phyloP scores from a whole-genome alignment of 495 filamentous ascomycete genomes.

The Penicillium steckii region DNA sequence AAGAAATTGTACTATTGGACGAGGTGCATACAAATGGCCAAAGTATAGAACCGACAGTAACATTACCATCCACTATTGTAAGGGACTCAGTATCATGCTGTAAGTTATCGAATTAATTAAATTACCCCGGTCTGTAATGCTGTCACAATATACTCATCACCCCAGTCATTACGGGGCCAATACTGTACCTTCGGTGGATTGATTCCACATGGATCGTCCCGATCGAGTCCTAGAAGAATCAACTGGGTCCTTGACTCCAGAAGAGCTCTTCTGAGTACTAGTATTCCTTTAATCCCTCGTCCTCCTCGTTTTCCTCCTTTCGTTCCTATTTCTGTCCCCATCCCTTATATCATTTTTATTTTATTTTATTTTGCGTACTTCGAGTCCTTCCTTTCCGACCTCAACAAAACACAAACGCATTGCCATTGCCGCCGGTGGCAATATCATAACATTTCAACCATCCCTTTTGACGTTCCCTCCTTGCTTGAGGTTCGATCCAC shows the following conservation, averaged over 20 bases:
- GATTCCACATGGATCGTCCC: conserved; percentile 27
- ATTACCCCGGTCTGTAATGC: neutral
- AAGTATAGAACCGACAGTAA: no score
- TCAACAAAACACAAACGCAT: no score
- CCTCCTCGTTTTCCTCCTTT: conserved; percentile 21
- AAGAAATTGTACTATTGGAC: neutral
- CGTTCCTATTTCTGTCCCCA: conserved; percentile 23
- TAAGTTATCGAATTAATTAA: neutral
- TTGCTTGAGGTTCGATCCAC: neutral
- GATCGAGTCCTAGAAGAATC: conserved; percentile 31
- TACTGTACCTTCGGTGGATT: conserved; percentile 12
- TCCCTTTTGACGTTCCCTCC: conserved; percentile 1
- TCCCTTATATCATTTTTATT: conserved; percentile 21
- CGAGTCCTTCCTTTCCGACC: neutral
- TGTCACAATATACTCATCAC: neutral
- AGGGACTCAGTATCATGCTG: neutral
- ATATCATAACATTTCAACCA: conserved; percentile 19
- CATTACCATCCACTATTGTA: no score
- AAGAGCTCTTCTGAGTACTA: conserved; percentile 24
- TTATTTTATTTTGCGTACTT: neutral
- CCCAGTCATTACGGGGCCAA: conserved; percentile 11
- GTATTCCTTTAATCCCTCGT: conserved; percentile 4
- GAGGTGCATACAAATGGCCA: no score
- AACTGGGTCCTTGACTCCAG: conserved; percentile 22
- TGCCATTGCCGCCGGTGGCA: conserved; percentile 34